Conservation (phyloP, 2,329 filamentous ascomycete species). For the Golovinomyces cichoracearum region DNA sequence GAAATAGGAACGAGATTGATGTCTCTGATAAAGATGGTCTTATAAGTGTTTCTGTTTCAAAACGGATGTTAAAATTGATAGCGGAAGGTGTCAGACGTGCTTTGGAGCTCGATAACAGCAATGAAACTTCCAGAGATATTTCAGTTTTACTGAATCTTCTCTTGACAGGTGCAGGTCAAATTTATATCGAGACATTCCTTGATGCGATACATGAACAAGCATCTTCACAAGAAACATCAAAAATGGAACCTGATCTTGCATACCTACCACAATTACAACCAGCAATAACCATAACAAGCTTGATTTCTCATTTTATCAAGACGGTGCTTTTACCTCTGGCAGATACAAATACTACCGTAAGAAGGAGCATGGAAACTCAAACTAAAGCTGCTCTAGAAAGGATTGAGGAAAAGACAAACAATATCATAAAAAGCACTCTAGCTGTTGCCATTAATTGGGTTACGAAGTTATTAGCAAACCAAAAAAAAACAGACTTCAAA, state of each 20-base stretch:
- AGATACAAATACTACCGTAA: constrained; percentile 66
- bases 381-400: constrained; percentile 30
- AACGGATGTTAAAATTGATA: constrained; percentile 93
- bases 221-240: constrained; percentile 48
- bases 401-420: constrained; percentile 43
- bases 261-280: constrained; percentile 59
- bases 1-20: constrained; percentile 64
- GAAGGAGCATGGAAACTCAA: constrained; percentile 43
- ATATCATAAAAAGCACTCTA: constrained; percentile 40
- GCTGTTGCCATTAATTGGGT: constrained; percentile 40
- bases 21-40: constrained; percentile 73
- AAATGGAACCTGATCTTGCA: constrained; percentile 62
- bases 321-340: constrained; percentile 78
- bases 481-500: constrained; percentile 45
- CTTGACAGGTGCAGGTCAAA: constrained; percentile 65
- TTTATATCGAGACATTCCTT: constrained; percentile 41
- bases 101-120: constrained; percentile 64
- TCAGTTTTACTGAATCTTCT: constrained; percentile 61
- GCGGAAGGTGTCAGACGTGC: constrained; percentile 82
- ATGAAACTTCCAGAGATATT: constrained; percentile 84
- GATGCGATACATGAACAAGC: constrained; percentile 50
- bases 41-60: constrained; percentile 64
- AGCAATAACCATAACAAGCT: constrained; percentile 66
- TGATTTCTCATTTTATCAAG: constrained; percentile 79
- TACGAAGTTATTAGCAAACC: constrained; percentile 31